Evolutionary conservation across 1,284 basidiomycete genomes (phyloP).

Genomic region (Ustilago trichophora): DNA sequence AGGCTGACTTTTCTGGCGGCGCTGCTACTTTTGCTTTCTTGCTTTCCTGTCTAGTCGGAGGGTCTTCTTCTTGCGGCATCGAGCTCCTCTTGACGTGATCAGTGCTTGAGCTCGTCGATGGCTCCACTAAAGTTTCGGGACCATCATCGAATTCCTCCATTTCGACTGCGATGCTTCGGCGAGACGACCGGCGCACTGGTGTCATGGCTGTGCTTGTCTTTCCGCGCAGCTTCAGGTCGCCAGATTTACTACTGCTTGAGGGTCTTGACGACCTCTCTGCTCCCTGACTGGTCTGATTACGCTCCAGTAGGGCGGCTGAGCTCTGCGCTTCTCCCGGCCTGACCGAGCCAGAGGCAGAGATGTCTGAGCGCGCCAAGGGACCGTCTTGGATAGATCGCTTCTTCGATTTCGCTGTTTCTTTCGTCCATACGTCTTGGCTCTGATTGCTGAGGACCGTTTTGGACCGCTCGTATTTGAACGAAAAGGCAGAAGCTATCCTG

Average conservation of each 20-base stretch:
- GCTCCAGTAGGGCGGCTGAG: not conserved
- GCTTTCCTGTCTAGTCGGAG: not conserved
- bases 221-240: slow-evolving; percentile 10
- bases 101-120: not conserved
- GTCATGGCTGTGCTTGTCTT: slow-evolving; percentile 3
- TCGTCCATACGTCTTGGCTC: slow-evolving; percentile 11
- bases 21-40: slow-evolving; percentile 2
- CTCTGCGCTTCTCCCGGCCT: not conserved
- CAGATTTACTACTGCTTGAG: slow-evolving; percentile 2
- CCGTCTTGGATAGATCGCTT: not conserved
- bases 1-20: too few species aligned
- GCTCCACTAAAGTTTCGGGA: not conserved
- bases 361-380: not conserved
- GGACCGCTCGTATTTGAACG: slow-evolving; percentile 39
- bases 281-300: not conserved
- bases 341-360: not conserved
- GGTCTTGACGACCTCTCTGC: not conserved
- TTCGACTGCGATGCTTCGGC: slow-evolving; percentile 23
- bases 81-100: too few species aligned
- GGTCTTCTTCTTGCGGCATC: not conserved
- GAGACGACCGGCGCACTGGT: slow-evolving; percentile 21
- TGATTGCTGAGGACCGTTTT: slow-evolving; percentile 26
- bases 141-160: slow-evolving; percentile 35
- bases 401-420: slow-evolving; percentile 1
- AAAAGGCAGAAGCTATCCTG: slow-evolving; percentile 24